Evolutionary conservation across 495 filamentous ascomycete species (phyloP).

Genomic region (Tuber melanosporum): DNA sequence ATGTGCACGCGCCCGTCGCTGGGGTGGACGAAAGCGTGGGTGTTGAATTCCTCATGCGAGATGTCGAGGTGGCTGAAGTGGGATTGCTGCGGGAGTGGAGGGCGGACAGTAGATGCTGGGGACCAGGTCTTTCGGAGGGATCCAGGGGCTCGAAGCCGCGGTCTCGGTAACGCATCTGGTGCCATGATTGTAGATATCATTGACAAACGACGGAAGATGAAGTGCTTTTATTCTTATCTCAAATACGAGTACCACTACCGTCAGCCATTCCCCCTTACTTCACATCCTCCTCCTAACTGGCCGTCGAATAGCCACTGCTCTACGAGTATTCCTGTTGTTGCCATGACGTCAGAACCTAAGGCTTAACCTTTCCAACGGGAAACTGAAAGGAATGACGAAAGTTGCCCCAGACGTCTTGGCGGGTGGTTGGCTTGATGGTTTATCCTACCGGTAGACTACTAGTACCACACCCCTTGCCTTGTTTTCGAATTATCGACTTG

Average conservation of each 20-base stretch:
- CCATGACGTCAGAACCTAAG: neutral
- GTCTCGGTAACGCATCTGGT: neutral
- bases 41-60: constrained; percentile 58
- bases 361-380: neutral
- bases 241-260: neutral
- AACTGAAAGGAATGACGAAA: neutral
- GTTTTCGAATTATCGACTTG: too few species aligned
- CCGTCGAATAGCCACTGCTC: neutral
- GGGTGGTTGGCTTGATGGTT: too few species aligned
- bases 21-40: constrained; percentile 59
- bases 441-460: too few species aligned
- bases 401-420: too few species aligned
- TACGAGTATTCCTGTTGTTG: neutral
- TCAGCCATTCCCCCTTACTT: neutral
- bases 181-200: neutral
- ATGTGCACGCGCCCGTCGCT: constrained; percentile 65
- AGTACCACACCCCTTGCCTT: too few species aligned
- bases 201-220: constrained; percentile 1
- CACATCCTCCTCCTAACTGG: neutral
- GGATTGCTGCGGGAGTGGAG: constrained; percentile 8
- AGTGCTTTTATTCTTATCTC: neutral
- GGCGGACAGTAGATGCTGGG: constrained; percentile 4
- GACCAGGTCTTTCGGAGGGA: constrained; percentile 19
- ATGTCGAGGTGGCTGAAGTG: constrained; percentile 47
- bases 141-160: constrained; percentile 1